Conservation (phyloP, 176 grass and related monocot species). For the Puya raimondii region DNA sequence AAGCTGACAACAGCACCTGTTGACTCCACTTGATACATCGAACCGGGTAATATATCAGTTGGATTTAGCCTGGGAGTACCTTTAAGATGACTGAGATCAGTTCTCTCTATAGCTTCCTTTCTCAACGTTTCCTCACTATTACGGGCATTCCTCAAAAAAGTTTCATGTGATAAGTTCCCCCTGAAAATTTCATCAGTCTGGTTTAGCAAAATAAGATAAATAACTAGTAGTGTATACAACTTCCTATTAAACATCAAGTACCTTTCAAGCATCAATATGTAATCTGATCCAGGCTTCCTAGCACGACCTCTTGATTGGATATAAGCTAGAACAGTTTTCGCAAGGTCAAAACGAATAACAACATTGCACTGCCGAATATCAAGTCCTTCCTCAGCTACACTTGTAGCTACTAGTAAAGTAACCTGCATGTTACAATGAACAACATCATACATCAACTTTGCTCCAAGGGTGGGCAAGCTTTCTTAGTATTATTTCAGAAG, state of each 20-base stretch:
- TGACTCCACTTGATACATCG: slow-evolving; percentile 88
- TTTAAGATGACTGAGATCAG: slow-evolving; percentile 93
- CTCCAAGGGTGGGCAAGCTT: too few relatives aligned
- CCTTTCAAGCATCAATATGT: slow-evolving; percentile 99
- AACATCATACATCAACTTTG: not conserved
- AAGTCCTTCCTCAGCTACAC: slow-evolving; percentile 99
- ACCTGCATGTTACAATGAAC: slow-evolving; percentile 43
- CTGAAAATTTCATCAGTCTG: slow-evolving; percentile 35
- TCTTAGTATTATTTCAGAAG: too few relatives aligned
- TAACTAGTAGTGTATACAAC: not conserved
- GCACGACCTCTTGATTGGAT: slow-evolving; percentile 94
- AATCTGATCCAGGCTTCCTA: slow-evolving; percentile 97
- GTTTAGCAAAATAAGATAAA: slow-evolving; percentile 18
- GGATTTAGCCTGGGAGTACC: slow-evolving; percentile 48
- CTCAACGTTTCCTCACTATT: slow-evolving; percentile 97
- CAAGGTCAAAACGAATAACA: slow-evolving; percentile 98
- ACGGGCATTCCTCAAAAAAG: slow-evolving; percentile 82
- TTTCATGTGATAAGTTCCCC: slow-evolving; percentile 76
- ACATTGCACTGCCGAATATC: slow-evolving; percentile 99
- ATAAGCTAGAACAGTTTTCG: slow-evolving; percentile 97
- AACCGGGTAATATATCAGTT: slow-evolving; percentile 42
- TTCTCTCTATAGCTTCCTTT: slow-evolving; percentile 99
- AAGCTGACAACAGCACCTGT: slow-evolving; percentile 98
- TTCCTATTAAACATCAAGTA: slow-evolving; percentile 16
- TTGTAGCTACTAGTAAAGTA: slow-evolving; percentile 92